Evolutionary conservation across 1,284 basidiomycete genomes (phyloP), one percentile per base, ranked within the genome.

Genomic region (Moesziomyces parantarcticus): DNA sequence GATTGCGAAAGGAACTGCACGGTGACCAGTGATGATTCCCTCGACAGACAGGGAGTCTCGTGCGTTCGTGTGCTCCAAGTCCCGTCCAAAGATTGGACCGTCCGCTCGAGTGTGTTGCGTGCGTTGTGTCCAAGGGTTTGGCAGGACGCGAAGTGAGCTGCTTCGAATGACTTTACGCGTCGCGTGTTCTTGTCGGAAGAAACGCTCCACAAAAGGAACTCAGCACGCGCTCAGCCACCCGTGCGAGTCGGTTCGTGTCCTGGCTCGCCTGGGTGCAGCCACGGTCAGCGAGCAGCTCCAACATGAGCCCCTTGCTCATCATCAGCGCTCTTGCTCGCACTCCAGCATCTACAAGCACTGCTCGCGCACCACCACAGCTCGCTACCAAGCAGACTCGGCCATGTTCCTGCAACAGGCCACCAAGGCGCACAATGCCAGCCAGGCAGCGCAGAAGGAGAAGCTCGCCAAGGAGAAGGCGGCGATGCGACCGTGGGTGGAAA

Each of bases 401-500:
- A 72, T 69, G 74, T 72, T 72, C 54, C 46, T 73, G 20, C 63
- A 71, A 47, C 74, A 68, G 44, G 43, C 73, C 5, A 55, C 68
- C 9, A 73, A 68, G 49, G 56, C 69, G 8, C 69, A 62, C 45
- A 59, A 52, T 40, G 59, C 58, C 18, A 23, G 44, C n/a, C 62
- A 70, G 34, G 58, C 61, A 25, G 66, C 63, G 2, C 65, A 69
- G 23, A 71, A 74, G 50, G 65, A 65, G 44, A 68, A 69, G 43
- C 58, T 69, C 41, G 74, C 65, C 54, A 59, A 58, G 49, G 62
- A 63, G 26, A 59, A 60, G n/a, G 70, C 73, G 5, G 63, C 69
- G 41, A 84, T 91, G 36, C 93, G 97, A 83, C 95, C 95, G 67
- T 98, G 95, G 95, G 94, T 98, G 0, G 95, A 98, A 86, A 97